Evolutionary conservation across 2,329 filamentous ascomycete genomes (phyloP).

Genomic region (Scleromitrula shiraiana): DNA sequence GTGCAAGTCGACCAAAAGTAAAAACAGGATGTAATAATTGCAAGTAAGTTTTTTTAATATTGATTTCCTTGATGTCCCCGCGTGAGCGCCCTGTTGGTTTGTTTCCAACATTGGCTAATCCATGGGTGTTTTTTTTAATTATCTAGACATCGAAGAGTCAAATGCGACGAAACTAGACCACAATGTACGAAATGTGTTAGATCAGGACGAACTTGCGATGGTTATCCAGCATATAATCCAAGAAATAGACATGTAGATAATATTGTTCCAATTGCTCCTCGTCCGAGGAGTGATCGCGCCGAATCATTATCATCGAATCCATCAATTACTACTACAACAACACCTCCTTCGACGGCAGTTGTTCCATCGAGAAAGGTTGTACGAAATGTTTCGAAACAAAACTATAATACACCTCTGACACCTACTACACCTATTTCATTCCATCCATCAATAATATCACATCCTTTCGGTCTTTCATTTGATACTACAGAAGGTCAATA

Average conservation of each 20-base stretch:
- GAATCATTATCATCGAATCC: conserved; percentile 6
- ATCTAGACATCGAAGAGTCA: conserved; percentile 51
- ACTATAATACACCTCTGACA: conserved; percentile 4
- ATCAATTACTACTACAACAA: conserved; percentile 2
- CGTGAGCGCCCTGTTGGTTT: too few species aligned
- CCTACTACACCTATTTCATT: neutral
- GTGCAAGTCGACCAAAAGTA: conserved; percentile 41
- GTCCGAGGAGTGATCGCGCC: conserved; percentile 8
- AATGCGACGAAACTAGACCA: conserved; percentile 58
- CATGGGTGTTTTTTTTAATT: neutral
- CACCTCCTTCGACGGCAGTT: neutral
- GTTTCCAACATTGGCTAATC: conserved; percentile 9
- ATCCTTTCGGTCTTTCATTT: conserved; percentile 30
- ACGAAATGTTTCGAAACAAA: neutral
- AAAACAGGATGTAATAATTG: conserved; percentile 60
- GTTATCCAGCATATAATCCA: conserved; percentile 40
- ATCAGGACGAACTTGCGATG: conserved; percentile 50
- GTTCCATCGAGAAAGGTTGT: neutral
- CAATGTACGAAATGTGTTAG: conserved; percentile 51
- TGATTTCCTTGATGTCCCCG: too few species aligned
- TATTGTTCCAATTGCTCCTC: conserved; percentile 21
- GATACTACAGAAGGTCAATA: conserved; percentile 47
- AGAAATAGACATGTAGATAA: conserved; percentile 12
- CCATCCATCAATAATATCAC: neutral
- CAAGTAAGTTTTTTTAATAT: conserved; percentile 50